phyloP scores from a whole-genome alignment of 129 eudicot genomes.

The Gnaphalium uliginosum region DNA sequence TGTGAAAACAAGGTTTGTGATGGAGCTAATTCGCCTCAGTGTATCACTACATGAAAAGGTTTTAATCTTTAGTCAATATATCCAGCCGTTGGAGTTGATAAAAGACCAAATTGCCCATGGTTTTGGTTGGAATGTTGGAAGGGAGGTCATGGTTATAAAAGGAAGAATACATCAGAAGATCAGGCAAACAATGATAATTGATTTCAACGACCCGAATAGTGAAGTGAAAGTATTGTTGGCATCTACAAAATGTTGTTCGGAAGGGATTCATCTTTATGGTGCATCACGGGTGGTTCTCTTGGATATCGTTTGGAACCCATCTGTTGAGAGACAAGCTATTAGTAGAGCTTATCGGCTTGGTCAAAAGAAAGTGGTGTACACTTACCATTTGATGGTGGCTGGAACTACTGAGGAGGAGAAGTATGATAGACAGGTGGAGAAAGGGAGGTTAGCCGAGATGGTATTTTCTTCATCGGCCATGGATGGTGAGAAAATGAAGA shows the following conservation, averaged over 20 bases:
- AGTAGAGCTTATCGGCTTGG: slow-evolving; percentile 75
- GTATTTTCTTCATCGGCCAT: slow-evolving; percentile 49
- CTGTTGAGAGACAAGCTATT: slow-evolving; percentile 69
- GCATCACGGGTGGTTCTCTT: slow-evolving; percentile 52
- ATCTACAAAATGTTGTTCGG: slow-evolving; percentile 70
- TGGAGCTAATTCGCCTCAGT: slow-evolving; percentile 52
- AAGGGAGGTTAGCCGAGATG: slow-evolving; percentile 55
- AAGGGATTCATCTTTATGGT: slow-evolving; percentile 69
- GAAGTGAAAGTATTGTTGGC: slow-evolving; percentile 52
- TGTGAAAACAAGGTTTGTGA: slow-evolving; percentile 53
- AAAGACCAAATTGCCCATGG: slow-evolving; percentile 29
- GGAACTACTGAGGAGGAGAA: slow-evolving; percentile 64
- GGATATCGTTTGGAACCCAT: slow-evolving; percentile 53
- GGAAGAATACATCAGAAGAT: slow-evolving; percentile 41
- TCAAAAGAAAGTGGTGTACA: slow-evolving; percentile 53
- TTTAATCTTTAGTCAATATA: slow-evolving; percentile 57
- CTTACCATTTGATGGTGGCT: slow-evolving; percentile 52
- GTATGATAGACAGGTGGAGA: slow-evolving; percentile 50
- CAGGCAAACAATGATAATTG: slow-evolving; percentile 40
- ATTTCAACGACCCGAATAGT: slow-evolving; percentile 42
- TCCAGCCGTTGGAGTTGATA: slow-evolving; percentile 39
- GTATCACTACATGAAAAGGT: slow-evolving; percentile 43
- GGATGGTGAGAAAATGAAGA: slow-evolving; percentile 15
- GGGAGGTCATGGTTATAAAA: slow-evolving; percentile 38
- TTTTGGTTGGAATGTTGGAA: slow-evolving; percentile 45